Conservation (phyloP, 108 stramenopile species). For the Cyclotella cryptica region DNA sequence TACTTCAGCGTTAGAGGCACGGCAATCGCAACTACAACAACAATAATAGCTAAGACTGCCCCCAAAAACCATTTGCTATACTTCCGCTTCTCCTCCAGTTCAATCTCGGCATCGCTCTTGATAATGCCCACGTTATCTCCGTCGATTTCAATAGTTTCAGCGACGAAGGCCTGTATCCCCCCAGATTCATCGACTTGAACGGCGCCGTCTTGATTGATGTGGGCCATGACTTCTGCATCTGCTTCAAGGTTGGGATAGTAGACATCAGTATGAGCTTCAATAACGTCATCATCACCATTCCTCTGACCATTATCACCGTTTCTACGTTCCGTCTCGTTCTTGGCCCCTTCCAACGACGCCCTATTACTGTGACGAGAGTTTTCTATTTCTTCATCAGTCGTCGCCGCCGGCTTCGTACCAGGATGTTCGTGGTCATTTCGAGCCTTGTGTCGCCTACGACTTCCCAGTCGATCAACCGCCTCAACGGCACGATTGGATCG, state of each 20-base stretch:
- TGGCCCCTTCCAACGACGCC: no score
- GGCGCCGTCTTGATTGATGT: slow-evolving; percentile 28
- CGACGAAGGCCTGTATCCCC: slow-evolving; percentile 45
- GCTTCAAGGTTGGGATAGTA: slow-evolving; percentile 36
- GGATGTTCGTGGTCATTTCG: no score
- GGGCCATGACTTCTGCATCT: slow-evolving; percentile 38
- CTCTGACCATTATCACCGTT: no score
- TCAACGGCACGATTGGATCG: no score
- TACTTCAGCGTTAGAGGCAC: slow-evolving; percentile 38
- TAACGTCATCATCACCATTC: neutral
- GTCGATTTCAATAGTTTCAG: slow-evolving; percentile 43
- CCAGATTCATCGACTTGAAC: slow-evolving; percentile 42
- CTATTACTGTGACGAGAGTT: no score
- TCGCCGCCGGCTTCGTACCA: no score
- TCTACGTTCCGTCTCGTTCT: no score
- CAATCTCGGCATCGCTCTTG: slow-evolving; percentile 37
- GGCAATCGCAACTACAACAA: slow-evolving; percentile 24
- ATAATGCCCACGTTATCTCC: slow-evolving; percentile 43
- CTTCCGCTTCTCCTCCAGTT: slow-evolving; percentile 42
- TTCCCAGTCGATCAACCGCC: no score
- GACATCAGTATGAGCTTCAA: neutral
- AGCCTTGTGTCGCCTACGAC: no score
- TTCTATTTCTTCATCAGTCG: no score
- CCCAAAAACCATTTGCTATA: slow-evolving; percentile 30
- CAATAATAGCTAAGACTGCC: slow-evolving; percentile 20